Conservation (phyloP, 2,329 filamentous ascomycete genomes). For the Rugonectria rugulosa region DNA sequence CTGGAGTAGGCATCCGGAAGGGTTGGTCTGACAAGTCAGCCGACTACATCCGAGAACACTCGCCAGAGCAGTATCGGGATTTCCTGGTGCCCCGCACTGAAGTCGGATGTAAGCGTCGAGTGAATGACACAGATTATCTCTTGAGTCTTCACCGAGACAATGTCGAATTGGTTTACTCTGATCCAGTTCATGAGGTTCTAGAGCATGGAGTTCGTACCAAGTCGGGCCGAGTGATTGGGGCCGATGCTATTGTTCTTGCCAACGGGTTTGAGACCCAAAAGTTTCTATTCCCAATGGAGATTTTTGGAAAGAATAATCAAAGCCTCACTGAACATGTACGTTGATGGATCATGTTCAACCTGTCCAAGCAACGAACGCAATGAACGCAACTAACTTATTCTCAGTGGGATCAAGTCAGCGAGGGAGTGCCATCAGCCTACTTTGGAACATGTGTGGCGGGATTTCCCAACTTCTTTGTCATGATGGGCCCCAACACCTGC, state of each 20-base stretch:
- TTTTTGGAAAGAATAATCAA: constrained; percentile 51
- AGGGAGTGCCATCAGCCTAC: constrained; percentile 48
- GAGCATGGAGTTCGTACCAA: constrained; percentile 24
- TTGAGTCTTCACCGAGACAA: constrained; percentile 39
- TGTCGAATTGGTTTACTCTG: constrained; percentile 39
- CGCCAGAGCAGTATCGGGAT: constrained; percentile 40
- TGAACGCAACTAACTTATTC: constrained; percentile 27
- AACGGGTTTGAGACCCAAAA: constrained; percentile 58
- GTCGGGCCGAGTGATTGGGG: constrained; percentile 30
- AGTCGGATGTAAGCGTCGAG: constrained; percentile 46
- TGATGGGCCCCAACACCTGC: constrained; percentile 45
- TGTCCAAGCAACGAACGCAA: background rate
- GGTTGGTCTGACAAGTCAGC: constrained; percentile 24
- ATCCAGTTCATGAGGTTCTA: constrained; percentile 26
- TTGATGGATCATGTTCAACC: constrained; percentile 10
- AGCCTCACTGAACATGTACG: constrained; percentile 51
- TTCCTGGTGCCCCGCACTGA: constrained; percentile 43
- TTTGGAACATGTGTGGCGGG: constrained; percentile 56
- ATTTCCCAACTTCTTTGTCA: constrained; percentile 53
- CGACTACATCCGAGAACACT: constrained; percentile 38
- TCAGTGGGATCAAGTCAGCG: constrained; percentile 35
- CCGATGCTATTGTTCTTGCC: constrained; percentile 53
- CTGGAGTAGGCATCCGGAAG: constrained; percentile 25
- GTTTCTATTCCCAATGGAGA: constrained; percentile 55
- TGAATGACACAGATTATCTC: constrained; percentile 46